Evolutionary conservation across 805 yeast genomes (phyloP).

Genomic region (Candida ovalis): DNA sequence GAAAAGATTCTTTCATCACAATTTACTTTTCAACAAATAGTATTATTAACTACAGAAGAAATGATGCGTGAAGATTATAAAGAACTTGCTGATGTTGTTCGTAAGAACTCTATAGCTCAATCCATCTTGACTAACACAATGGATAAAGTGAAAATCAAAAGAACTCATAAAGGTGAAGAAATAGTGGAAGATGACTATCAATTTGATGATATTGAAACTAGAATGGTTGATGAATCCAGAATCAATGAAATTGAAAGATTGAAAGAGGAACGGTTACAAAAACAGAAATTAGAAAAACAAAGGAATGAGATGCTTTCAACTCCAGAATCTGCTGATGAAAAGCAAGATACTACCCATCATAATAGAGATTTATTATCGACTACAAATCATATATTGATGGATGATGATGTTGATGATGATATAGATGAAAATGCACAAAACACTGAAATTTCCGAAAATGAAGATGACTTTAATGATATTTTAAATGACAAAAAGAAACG

Average conservation of each 20-base stretch:
- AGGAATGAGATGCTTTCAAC: background rate
- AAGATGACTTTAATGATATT: constrained; percentile 15
- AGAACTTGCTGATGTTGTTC: constrained; percentile 65
- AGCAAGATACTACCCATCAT: constrained; percentile 2
- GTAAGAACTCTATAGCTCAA: constrained; percentile 63
- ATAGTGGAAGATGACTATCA: constrained; percentile 54
- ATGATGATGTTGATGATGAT: constrained; percentile 7
- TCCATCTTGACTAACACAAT: constrained; percentile 50
- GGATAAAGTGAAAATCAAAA: constrained; percentile 57
- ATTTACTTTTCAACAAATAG: constrained; percentile 55
- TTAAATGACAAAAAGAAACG: constrained; percentile 9
- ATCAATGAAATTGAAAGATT: constrained; percentile 25
- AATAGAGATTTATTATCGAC: background rate
- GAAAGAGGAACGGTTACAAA: constrained; percentile 20
- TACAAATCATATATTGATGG: background rate
- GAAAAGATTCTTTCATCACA: constrained; percentile 51
- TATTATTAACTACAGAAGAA: constrained; percentile 65
- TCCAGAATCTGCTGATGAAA: background rate
- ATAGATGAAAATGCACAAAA: background rate
- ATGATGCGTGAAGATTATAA: constrained; percentile 69
- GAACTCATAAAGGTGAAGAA: constrained; percentile 89
- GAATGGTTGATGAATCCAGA: constrained; percentile 21
- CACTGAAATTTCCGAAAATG: constrained; percentile 8
- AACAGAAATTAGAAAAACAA: constrained; percentile 9
- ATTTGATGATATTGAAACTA: constrained; percentile 20